Conservation (phyloP, 1,139 yeast genomes). For the Kurtzmaniella quercitrusa region DNA sequence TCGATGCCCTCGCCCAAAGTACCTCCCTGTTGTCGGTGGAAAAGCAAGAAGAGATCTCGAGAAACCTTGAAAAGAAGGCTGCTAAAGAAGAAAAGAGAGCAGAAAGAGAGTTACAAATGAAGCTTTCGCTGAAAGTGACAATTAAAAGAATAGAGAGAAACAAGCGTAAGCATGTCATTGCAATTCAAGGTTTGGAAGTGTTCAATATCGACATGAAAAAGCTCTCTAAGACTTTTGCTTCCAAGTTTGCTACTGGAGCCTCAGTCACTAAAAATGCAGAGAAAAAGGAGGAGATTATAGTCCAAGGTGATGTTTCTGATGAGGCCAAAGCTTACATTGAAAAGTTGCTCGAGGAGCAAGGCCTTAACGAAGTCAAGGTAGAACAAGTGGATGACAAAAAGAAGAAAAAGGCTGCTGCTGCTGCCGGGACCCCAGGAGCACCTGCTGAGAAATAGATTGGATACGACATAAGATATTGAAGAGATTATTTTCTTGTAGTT, state of each 20-base stretch:
- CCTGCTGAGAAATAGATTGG: slow-evolving; percentile 3
- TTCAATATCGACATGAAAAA: slow-evolving; percentile 88
- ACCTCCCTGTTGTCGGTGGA: slow-evolving; percentile 61
- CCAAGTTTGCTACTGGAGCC: slow-evolving; percentile 96
- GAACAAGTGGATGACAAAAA: slow-evolving; percentile 82
- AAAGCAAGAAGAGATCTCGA: slow-evolving; percentile 76
- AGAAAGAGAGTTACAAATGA: slow-evolving; percentile 78
- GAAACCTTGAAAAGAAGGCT: slow-evolving; percentile 81
- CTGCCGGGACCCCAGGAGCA: slow-evolving; percentile 8
- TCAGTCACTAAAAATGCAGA: slow-evolving; percentile 91
- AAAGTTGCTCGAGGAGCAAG: slow-evolving; percentile 73
- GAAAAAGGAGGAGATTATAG: slow-evolving; percentile 85
- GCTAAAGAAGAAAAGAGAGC: slow-evolving; percentile 86
- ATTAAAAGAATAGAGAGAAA: slow-evolving; percentile 90
- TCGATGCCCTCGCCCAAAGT: slow-evolving; percentile 48
- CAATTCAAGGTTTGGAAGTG: slow-evolving; percentile 84
- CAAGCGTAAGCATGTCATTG: slow-evolving; percentile 81
- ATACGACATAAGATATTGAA: neutral
- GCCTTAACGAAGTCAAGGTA: slow-evolving; percentile 78
- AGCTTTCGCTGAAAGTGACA: slow-evolving; percentile 71
- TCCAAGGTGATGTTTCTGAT: slow-evolving; percentile 95
- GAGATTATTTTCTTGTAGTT: too few relatives aligned
- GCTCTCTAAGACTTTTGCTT: slow-evolving; percentile 85
- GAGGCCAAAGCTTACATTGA: slow-evolving; percentile 79
- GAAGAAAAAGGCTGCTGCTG: slow-evolving; percentile 53